Evolutionary conservation across 331 rosid species (phyloP).

Genomic region (Acacia pycnantha): DNA sequence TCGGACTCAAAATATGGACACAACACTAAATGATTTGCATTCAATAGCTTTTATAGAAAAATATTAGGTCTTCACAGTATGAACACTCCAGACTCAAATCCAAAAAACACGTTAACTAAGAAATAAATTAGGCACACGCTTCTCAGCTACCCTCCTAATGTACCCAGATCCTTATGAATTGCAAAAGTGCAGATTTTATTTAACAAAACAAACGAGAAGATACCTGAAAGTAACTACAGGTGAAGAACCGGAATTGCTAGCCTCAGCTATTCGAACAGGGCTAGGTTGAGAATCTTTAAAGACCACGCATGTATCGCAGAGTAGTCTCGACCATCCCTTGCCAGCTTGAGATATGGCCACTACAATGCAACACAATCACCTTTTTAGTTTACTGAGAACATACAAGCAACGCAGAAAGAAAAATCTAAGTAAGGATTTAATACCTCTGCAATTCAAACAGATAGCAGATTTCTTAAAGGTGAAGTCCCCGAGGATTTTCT

Average conservation of each 20-base stretch:
- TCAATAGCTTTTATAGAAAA: not conserved
- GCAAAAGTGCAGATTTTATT: conserved; percentile 6
- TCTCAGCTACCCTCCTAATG: conserved; percentile 10
- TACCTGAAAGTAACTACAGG: conserved; percentile 32
- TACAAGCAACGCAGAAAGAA: not conserved
- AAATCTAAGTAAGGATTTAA: conserved; percentile 14
- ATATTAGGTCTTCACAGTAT: not conserved
- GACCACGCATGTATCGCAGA: conserved; percentile 58
- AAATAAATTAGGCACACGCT: not conserved
- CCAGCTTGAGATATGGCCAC: conserved; percentile 36
- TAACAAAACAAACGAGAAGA: not conserved
- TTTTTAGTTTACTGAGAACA: not conserved
- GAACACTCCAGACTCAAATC: not conserved
- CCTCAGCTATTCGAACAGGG: conserved; percentile 28
- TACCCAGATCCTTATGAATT: not conserved
- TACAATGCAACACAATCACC: conserved; percentile 28
- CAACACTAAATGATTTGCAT: not conserved
- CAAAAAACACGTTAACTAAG: not conserved
- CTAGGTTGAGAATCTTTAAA: conserved; percentile 26
- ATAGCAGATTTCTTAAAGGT: conserved; percentile 48
- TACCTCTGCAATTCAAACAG: conserved; percentile 85
- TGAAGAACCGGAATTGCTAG: conserved; percentile 32
- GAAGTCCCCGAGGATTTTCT: conserved; percentile 53
- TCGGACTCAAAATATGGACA: not conserved
- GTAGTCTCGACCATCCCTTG: conserved; percentile 44